phyloP scores from a whole-genome alignment of 1,139 yeast genomes.

The Pichia inconspicua region DNA sequence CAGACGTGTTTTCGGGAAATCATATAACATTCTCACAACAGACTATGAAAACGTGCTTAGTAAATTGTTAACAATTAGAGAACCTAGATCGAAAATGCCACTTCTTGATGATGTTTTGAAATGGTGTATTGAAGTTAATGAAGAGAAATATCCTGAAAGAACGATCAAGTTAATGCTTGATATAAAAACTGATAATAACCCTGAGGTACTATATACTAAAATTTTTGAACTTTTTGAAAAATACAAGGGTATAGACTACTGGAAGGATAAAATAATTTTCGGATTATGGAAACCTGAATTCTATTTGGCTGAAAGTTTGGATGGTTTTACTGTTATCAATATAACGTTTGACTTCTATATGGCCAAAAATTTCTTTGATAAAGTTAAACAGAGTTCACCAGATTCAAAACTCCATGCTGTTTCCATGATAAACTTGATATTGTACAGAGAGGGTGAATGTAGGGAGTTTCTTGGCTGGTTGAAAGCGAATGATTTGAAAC shows the following conservation, averaged over 20 bases:
- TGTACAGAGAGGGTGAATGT: constrained; percentile 37
- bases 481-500: constrained; percentile 37
- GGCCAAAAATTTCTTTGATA: constrained; percentile 29
- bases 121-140: constrained; percentile 44
- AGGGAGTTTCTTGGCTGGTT: constrained; percentile 29
- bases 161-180: constrained; percentile 62
- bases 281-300: constrained; percentile 78
- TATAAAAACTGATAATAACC: constrained; percentile 63
- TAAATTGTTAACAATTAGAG: constrained; percentile 42
- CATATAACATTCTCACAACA: constrained; percentile 35
- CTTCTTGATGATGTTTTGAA: constrained; percentile 51
- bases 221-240: constrained; percentile 43
- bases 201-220: constrained; percentile 44
- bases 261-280: constrained; percentile 63
- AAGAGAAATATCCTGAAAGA: constrained; percentile 14
- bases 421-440: constrained; percentile 27
- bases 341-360: constrained; percentile 41
- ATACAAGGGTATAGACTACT: constrained; percentile 33
- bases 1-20: constrained; percentile 51
- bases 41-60: constrained; percentile 39
- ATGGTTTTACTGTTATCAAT: constrained; percentile 40
- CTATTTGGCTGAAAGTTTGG: constrained; percentile 40
- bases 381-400: constrained; percentile 23
- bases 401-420: constrained; percentile 27
- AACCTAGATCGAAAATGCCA: constrained; percentile 51